Evolutionary conservation across 305 asterid genomes (phyloP), one percentile per base, ranked within the genome.

Genomic region (Fraxinus platypoda): DNA sequence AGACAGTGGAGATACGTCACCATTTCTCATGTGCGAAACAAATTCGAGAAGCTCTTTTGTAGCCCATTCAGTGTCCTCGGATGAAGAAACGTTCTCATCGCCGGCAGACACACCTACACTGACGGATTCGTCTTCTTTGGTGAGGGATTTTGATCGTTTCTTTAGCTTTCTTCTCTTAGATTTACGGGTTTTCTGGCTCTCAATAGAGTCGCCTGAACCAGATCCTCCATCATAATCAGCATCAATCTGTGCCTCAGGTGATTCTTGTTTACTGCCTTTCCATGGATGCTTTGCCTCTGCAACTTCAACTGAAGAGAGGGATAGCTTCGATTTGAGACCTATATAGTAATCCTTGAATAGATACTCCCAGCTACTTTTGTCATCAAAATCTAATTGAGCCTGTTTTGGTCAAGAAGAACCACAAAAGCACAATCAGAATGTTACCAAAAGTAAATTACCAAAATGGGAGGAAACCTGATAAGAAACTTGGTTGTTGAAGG

Each of bases 1-100:
- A 72, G 98, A 92, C 74, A 94, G 88, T 26, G 83, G 78, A 68
- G 98, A 92, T 74, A 86, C 79, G 87, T 97, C 98, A 28, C 97
- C 98, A 87, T 88, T 82, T 92, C 90, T 93, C 99, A 97, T 97
- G 91, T 95, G 98, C 73, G 93, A 88, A 90, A 97, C 97, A 81
- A 97, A 91, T 83, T 95, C 98, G 75, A 97, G 94, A 31, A 97
- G 90, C 89, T 94, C 98, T 84, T 89, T 94, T 64, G 99, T 93
- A 83, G 98, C 99, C 98, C 98, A 95, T 76, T 89, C 94, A 30
- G 90, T 81, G 79, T 84, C 92, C 84, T 84, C 90, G 64, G 91
- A 85, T 23, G 78, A 75, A 52, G 94, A 87, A 64, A 77, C 82
- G 57, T 87, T 88, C 83, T 82, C 90, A 68, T 77, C 80, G 73